A percentile compares a stretch with the other conserved stretches of the same genome.
Conservation (phyloP, 257 asterid genomes). For the Solanum dulcamara region DNA sequence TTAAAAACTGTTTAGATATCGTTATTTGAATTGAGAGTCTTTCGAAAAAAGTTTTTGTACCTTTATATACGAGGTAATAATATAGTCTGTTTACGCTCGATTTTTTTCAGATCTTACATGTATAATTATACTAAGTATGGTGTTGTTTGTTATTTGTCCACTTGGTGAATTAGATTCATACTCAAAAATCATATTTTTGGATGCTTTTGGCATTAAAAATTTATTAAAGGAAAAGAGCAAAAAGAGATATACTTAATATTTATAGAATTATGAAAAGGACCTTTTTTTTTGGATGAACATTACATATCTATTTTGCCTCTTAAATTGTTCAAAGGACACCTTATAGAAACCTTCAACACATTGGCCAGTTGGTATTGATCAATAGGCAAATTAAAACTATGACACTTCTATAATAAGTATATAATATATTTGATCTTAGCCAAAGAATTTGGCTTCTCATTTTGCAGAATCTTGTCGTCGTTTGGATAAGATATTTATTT, state of each 20-base stretch:
- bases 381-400: neutral
- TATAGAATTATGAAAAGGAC: neutral
- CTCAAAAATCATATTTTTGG: neutral
- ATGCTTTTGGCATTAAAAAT: neutral
- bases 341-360: neutral
- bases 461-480: neutral
- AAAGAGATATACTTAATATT: neutral
- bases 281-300: neutral
- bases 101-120: rapidly evolving
- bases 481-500: neutral
- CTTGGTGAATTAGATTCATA: neutral
- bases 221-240: neutral
- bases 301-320: neutral
- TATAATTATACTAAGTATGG: neutral
- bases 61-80: neutral
- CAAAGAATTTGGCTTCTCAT: neutral
- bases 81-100: neutral
- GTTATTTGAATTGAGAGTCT: neutral
- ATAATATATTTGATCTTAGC: neutral
- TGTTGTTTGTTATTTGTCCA: neutral
- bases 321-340: neutral
- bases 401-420: neutral
- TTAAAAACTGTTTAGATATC: neutral
- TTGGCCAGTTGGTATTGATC: neutral
- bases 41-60: rapidly evolving